Conservation (phyloP, 176 grass and related monocot species). For the Tuctoria greenei region DNA sequence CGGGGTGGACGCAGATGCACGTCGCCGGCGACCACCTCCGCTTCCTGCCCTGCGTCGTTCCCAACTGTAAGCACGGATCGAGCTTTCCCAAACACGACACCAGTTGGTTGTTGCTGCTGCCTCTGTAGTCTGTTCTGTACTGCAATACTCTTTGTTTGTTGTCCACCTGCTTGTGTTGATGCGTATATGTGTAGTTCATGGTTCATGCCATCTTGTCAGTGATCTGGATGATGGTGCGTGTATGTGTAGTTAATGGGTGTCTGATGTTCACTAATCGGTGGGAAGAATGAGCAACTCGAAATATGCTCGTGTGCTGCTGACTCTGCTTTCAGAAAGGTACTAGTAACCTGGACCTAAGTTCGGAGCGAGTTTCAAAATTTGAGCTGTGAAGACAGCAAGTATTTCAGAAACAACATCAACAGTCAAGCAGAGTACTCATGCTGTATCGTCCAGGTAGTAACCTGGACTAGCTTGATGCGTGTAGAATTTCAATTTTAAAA, state of each 20-base stretch:
- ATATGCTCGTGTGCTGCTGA: background rate
- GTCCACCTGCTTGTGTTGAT: background rate
- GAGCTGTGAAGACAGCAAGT: no score
- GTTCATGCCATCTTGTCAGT: no score
- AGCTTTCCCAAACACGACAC: no score
- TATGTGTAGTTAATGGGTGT: background rate
- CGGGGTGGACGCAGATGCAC: conserved; percentile 79
- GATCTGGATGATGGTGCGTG: background rate
- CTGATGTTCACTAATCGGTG: background rate
- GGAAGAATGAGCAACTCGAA: background rate
- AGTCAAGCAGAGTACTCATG: no score
- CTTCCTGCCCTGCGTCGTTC: conserved; percentile 87
- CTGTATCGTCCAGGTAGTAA: no score
- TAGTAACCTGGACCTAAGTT: background rate
- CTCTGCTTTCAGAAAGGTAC: background rate
- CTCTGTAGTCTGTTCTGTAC: background rate
- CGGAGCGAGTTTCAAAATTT: background rate
- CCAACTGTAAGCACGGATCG: conserved; percentile 93
- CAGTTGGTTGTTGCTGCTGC: background rate
- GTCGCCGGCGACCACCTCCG: conserved; percentile 53
- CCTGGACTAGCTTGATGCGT: background rate
- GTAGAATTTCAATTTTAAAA: background rate
- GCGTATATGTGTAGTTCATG: background rate
- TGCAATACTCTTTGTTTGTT: background rate
- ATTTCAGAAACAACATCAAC: no score